These are phyloP conservation scores for Pythium guiyangense DNA, from an alignment of 352 stramenopile genomes.

Conservation along the genomic window DNA sequence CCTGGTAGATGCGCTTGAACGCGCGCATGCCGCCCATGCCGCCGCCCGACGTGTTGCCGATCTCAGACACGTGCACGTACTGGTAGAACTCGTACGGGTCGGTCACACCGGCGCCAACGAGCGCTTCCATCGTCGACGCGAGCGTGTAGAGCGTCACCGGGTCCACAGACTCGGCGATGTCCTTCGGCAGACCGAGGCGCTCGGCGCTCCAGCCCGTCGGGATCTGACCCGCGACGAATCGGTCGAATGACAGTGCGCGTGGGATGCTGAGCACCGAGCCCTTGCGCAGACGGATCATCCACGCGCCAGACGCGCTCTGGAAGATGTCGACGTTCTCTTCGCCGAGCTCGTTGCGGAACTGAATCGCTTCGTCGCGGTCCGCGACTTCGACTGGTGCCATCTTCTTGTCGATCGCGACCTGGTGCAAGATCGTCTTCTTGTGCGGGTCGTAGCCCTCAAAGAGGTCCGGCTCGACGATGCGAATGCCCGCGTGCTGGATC, in stretches of 20 bases:
- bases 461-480: too few species aligned
- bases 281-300: constrained; percentile 84
- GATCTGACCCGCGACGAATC: constrained; percentile 86
- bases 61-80: constrained; percentile 86
- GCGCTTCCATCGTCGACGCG: constrained; percentile 73
- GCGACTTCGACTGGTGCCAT: too few species aligned
- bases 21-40: constrained; percentile 80
- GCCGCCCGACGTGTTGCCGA: constrained; percentile 83
- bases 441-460: too few species aligned
- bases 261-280: constrained; percentile 82
- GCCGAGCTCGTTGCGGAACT: too few species aligned
- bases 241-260: constrained; percentile 74
- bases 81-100: constrained; percentile 91
- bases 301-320: constrained; percentile 63
- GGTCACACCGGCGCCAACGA: too few species aligned
- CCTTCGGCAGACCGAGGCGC: constrained; percentile 74
- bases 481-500: too few species aligned
- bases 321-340: constrained; percentile 84
- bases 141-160: constrained; percentile 76
- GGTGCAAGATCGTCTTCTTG: too few species aligned
- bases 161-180: constrained; percentile 77
- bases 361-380: too few species aligned
- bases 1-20: constrained; percentile 73
- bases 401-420: too few species aligned
- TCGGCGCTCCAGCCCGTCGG: constrained; percentile 85